Base-by-base conservation (phyloP, 1,139 yeast species). In the Scheffersomyces segobiensis region DNA sequence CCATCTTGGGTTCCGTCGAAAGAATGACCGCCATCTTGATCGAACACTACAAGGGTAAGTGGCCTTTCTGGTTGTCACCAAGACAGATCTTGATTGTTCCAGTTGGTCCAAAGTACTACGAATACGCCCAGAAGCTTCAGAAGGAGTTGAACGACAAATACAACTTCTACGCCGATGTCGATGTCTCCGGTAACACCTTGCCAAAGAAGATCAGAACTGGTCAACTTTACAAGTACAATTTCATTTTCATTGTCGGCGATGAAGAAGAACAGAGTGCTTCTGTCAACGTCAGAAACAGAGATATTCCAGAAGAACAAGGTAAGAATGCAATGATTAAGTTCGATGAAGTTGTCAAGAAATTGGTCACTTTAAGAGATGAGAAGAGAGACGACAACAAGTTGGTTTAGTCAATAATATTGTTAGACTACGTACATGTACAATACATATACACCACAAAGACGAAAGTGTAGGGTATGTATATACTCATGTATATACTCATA, bases 61-160 rank as follows among this genome's bases (percentile, higher is more conserved):
- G 98, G 98, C 99, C 99, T 70, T 89, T 95, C 84, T 95, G 99
- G 99, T 83, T 95, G 70, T 93, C 98, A 46, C 99, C 99, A 70
- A 90, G 98, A 83, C 99, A 95, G 79, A 83, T 93, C 59, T 82
- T 93, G 71, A 95, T 95, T 69, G 93, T 95, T 46, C 99, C 99
- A 66, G 97, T 95, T 68, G 97, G 97, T 70, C 96, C 91, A 64
- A 91, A 91, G 75, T 93, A 89, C 81, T 87, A 83, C 71, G 97
- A 88, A 63, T 95, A 95, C 71, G 98, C 98, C 54, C 87, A 88
- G 74, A 79, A 85, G 67, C 89, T 93, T 62, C 87, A 88, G 69
- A 86, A 89, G 71, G 76, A 76, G 66, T 83, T 95, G 75, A 87
- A 86, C 70, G 72, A 70, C 60, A 83, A 83, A 56, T 80, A 81